A percentile compares a stretch with the other conserved stretches of the same genome.
These are phyloP conservation scores for Flueggea neowawraea DNA, from an alignment of 441 rosid genomes.

Conservation along the genomic window DNA sequence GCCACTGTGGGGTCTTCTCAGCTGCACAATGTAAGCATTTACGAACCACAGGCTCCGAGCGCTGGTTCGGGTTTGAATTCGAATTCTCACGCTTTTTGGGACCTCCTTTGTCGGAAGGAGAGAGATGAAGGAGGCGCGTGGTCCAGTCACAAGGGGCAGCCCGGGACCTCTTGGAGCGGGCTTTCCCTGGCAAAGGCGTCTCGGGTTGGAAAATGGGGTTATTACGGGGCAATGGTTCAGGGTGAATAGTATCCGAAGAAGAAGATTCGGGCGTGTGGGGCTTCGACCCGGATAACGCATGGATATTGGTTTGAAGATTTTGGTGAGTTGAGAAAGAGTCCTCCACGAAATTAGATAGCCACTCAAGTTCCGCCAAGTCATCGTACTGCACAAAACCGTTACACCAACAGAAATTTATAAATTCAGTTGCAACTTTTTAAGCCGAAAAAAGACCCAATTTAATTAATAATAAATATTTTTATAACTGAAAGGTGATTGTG, in stretches of 20 bases:
- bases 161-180: constrained; percentile 63
- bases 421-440: no score
- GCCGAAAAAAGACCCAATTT: not conserved
- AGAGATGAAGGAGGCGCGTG: constrained; percentile 50
- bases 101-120: constrained; percentile 18
- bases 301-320: constrained; percentile 34
- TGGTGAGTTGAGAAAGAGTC: constrained; percentile 61
- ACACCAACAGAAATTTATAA: no score
- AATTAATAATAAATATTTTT: not conserved
- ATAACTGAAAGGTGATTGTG: no score
- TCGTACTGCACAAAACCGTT: constrained; percentile 35
- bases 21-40: constrained; percentile 76
- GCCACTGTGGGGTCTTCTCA: constrained; percentile 94
- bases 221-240: constrained; percentile 21
- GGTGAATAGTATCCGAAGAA: constrained; percentile 24
- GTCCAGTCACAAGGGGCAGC: constrained; percentile 67
- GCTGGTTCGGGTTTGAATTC: constrained; percentile 1
- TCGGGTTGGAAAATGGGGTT: constrained; percentile 37
- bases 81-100: constrained; percentile 22
- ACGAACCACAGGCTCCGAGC: constrained; percentile 17
- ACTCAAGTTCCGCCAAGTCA: constrained; percentile 73
- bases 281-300: constrained; percentile 39
- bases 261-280: constrained; percentile 43
- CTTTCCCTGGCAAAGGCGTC: constrained; percentile 50
- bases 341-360: constrained; percentile 79